Conservation (phyloP, 1,284 basidiomycete genomes). For the Peniophora sp. region DNA sequence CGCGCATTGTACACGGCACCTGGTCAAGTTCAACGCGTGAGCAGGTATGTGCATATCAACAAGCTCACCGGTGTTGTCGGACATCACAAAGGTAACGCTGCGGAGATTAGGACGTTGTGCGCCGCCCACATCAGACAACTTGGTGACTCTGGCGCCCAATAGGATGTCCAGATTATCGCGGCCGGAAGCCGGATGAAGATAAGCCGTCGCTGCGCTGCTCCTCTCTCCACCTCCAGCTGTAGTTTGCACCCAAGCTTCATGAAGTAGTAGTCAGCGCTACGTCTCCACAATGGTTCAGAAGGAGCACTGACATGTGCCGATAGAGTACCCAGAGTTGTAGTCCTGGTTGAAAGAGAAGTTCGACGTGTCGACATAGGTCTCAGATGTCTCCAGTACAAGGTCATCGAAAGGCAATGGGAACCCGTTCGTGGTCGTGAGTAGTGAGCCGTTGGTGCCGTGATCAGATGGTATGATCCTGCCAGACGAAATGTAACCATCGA, state of each 20-base stretch:
- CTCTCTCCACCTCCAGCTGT: slow-evolving; percentile 9
- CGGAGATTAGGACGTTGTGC: slow-evolving; percentile 8
- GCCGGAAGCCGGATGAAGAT: slow-evolving; percentile 10
- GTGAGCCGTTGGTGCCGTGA: slow-evolving; percentile 14
- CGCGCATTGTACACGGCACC: neutral
- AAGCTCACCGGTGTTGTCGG: neutral
- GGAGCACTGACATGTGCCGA: slow-evolving; percentile 13
- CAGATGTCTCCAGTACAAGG: slow-evolving; percentile 7
- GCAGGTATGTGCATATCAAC: too few relatives aligned
- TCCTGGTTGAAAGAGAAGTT: slow-evolving; percentile 16
- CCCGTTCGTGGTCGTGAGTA: slow-evolving; percentile 11
- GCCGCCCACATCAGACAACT: slow-evolving; percentile 13
- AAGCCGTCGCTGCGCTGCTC: slow-evolving; percentile 14
- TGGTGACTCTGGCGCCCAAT: slow-evolving; percentile 21
- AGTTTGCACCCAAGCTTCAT: slow-evolving; percentile 11
- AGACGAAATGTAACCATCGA: slow-evolving; percentile 12
- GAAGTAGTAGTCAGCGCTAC: neutral
- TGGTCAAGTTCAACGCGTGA: neutral
- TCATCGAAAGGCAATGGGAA: slow-evolving; percentile 7
- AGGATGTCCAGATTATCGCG: slow-evolving; percentile 22
- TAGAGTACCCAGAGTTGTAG: slow-evolving; percentile 13
- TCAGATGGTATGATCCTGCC: slow-evolving; percentile 12
- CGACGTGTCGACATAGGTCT: slow-evolving; percentile 6
- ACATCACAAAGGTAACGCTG: slow-evolving; percentile 10
- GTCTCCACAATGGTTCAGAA: neutral